Percentiles rank a stretch among this genome's conserved stretches.
These are phyloP conservation scores for Phytophthora syringae DNA, from an alignment of 352 stramenopile species.

Conservation along the genomic window DNA sequence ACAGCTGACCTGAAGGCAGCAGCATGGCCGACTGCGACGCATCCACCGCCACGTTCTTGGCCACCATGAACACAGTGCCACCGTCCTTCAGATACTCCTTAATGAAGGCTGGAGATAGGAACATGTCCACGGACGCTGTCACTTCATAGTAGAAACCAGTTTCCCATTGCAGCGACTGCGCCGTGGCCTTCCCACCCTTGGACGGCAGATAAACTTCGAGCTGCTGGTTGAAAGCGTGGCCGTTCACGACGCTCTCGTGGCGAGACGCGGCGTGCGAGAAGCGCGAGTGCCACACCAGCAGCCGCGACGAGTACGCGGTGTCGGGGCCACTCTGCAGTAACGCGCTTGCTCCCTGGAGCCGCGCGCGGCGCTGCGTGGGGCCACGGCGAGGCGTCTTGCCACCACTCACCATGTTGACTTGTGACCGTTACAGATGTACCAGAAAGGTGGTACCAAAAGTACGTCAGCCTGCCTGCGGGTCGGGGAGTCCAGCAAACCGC, in stretches of 20 bases:
- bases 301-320: slow-evolving; percentile 37
- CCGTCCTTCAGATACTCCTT: slow-evolving; percentile 59
- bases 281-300: slow-evolving; percentile 73
- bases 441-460: slow-evolving; percentile 1
- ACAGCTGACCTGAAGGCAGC: slow-evolving; percentile 66
- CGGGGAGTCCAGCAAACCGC: slow-evolving; percentile 33
- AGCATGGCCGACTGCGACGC: slow-evolving; percentile 61
- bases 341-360: slow-evolving; percentile 7
- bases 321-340: slow-evolving; percentile 18
- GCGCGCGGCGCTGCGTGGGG: slow-evolving; percentile 36
- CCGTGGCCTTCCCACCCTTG: slow-evolving; percentile 32
- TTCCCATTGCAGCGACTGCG: slow-evolving; percentile 74
- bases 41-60: slow-evolving; percentile 81
- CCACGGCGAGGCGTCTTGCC: slow-evolving; percentile 47
- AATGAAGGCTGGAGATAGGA: slow-evolving; percentile 69
- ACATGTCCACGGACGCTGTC: slow-evolving; percentile 50
- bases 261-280: slow-evolving; percentile 54
- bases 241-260: slow-evolving; percentile 47
- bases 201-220: slow-evolving; percentile 69
- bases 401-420: slow-evolving; percentile 68
- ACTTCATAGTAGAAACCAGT: slow-evolving; percentile 87
- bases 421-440: neutral
- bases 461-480: slow-evolving; percentile 15
- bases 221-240: slow-evolving; percentile 73
- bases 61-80: slow-evolving; percentile 69